Conservation (phyloP, 495 filamentous ascomycete species). For the Penicillium coffeae region DNA sequence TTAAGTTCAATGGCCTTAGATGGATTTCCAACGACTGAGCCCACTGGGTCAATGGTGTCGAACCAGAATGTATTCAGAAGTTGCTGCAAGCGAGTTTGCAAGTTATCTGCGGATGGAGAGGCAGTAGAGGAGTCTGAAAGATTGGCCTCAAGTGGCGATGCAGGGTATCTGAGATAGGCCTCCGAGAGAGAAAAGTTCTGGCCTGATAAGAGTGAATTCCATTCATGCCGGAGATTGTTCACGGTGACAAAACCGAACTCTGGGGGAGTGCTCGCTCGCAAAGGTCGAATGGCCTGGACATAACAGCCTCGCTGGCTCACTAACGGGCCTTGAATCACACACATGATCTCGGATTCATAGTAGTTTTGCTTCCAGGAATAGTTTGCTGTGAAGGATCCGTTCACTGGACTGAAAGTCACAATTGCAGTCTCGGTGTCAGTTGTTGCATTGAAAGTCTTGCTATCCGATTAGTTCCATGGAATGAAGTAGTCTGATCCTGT, state of each 20-base stretch:
- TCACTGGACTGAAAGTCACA: background rate
- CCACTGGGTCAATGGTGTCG: background rate
- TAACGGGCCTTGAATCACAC: background rate
- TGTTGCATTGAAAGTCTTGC: too few species aligned
- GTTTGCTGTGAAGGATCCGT: background rate
- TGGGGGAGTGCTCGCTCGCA: background rate
- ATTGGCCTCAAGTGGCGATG: background rate
- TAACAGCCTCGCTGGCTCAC: background rate
- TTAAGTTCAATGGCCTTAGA: background rate
- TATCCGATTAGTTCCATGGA: background rate
- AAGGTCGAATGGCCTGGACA: background rate
- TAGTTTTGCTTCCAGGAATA: background rate
- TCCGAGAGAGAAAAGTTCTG: constrained; percentile 1
- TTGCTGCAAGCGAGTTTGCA: background rate
- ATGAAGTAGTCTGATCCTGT: background rate
- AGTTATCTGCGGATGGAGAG: background rate
- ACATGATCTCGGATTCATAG: background rate
- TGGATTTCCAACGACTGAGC: background rate
- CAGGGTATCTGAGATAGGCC: background rate
- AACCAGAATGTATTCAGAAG: background rate
- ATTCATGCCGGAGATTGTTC: background rate
- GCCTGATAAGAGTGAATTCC: background rate
- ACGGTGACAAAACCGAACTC: background rate
- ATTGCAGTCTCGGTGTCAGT: background rate
- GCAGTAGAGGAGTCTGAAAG: background rate